These are phyloP conservation scores for Imleria badia DNA, from an alignment of 768 basidiomycete species.

Conservation along the genomic window DNA sequence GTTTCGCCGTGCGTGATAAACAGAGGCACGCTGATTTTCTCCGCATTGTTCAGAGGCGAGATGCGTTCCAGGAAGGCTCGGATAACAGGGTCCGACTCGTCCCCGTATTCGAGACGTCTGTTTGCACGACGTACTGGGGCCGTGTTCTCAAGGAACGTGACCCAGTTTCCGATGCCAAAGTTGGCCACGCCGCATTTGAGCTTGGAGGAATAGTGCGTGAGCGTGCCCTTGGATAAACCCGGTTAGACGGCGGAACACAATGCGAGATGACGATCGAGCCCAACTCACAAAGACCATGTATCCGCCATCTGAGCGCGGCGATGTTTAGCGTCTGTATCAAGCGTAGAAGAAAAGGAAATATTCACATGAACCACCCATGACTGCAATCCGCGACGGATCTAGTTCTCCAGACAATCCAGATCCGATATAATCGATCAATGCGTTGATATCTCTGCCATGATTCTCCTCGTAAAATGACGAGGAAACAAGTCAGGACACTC, in stretches of 20 bases:
- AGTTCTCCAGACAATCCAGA: conserved; percentile 34
- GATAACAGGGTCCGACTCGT: conserved; percentile 38
- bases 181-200: conserved; percentile 42
- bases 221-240: conserved; percentile 33
- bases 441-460: conserved; percentile 36
- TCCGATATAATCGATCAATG: conserved; percentile 37
- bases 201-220: conserved; percentile 41
- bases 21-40: conserved; percentile 37
- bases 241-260: neutral
- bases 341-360: neutral
- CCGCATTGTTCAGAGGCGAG: conserved; percentile 39
- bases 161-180: conserved; percentile 41
- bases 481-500: neutral
- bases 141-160: conserved; percentile 43
- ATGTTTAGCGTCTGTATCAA: neutral
- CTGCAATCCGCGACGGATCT: conserved; percentile 38
- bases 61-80: conserved; percentile 39
- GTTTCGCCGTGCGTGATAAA: conserved; percentile 43
- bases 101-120: conserved; percentile 41
- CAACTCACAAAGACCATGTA: conserved; percentile 41
- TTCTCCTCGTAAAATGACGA: neutral
- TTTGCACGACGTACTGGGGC: conserved; percentile 35
- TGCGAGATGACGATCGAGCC: neutral
- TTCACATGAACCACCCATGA: conserved; percentile 43
- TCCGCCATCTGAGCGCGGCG: conserved; percentile 33